Evolutionary conservation across 2,329 filamentous ascomycete genomes (phyloP).

Genomic region (Tolypocladium inflatum): DNA sequence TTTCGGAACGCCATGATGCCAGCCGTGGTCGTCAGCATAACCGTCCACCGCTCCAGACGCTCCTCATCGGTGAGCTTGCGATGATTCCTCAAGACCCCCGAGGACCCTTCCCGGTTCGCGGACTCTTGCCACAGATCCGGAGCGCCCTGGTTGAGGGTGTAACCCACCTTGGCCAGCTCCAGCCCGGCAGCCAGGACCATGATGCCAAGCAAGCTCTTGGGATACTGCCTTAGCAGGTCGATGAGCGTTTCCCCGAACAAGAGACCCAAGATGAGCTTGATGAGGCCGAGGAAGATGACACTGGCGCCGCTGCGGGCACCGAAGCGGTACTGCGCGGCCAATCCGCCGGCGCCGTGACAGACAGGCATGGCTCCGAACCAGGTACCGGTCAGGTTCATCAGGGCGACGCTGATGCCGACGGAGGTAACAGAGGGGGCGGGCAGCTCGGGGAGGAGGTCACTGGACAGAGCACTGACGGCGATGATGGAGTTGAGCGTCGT

Average conservation of each 20-base stretch:
- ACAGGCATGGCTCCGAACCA: slow-evolving; percentile 96
- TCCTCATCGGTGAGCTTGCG: slow-evolving; percentile 56
- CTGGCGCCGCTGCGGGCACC: slow-evolving; percentile 81
- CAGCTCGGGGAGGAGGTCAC: slow-evolving; percentile 64
- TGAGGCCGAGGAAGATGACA: slow-evolving; percentile 65
- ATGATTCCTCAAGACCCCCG: slow-evolving; percentile 28
- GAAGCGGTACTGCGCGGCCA: slow-evolving; percentile 87
- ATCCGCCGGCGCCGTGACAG: slow-evolving; percentile 84
- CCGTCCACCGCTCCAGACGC: slow-evolving; percentile 67
- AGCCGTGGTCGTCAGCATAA: slow-evolving; percentile 84
- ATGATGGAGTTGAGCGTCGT: slow-evolving; percentile 91
- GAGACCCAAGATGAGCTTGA: slow-evolving; percentile 70
- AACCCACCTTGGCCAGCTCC: slow-evolving; percentile 77
- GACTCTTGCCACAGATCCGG: slow-evolving; percentile 50
- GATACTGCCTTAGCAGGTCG: slow-evolving; percentile 61
- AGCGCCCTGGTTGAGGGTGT: slow-evolving; percentile 68
- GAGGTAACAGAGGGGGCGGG: slow-evolving; percentile 62
- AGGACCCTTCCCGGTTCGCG: slow-evolving; percentile 24
- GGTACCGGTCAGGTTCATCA: slow-evolving; percentile 76
- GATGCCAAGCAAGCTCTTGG: slow-evolving; percentile 67
- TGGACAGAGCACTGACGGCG: slow-evolving; percentile 70
- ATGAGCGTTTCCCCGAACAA: slow-evolving; percentile 68
- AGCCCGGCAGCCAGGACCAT: slow-evolving; percentile 87
- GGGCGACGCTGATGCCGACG: slow-evolving; percentile 70
- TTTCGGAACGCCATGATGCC: slow-evolving; percentile 80